Evolutionary conservation across 2,329 filamentous ascomycete genomes (phyloP).

Genomic region (Exophiala sp.): DNA sequence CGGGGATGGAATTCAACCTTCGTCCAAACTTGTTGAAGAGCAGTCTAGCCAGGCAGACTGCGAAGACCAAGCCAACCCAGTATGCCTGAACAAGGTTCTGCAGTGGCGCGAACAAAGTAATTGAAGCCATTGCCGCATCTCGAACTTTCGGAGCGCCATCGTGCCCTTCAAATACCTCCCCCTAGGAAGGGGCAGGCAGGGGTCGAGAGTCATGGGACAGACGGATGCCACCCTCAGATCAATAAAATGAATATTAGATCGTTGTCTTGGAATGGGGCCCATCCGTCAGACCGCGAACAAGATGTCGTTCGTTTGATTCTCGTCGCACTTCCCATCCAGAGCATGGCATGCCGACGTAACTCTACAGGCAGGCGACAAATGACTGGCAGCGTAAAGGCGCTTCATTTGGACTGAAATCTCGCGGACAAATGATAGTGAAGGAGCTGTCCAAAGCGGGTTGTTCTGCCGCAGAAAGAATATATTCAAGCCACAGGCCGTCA

Average conservation of each 20-base stretch:
- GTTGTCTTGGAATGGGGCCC: neutral
- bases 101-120: conserved; percentile 4
- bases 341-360: neutral
- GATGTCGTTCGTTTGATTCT: neutral
- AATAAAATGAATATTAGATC: neutral
- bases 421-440: neutral
- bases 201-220: neutral
- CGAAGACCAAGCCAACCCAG: conserved; percentile 13
- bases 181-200: neutral
- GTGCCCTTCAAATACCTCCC: conserved; percentile 1
- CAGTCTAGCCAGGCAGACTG: conserved; percentile 15
- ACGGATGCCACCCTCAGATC: neutral
- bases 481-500: neutral
- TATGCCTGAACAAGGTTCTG: conserved; percentile 2
- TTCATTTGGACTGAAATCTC: neutral
- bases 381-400: neutral
- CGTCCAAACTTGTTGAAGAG: conserved; percentile 23
- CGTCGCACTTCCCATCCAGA: neutral
- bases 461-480: neutral
- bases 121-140: conserved; percentile 1
- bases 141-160: neutral
- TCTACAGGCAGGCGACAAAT: neutral
- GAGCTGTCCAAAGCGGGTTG: neutral
- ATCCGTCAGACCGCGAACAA: neutral
- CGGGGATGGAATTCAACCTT: conserved; percentile 51